A percentile compares a stretch with the other conserved stretches of the same genome.
Conservation (phyloP, 768 basidiomycete genomes). For the Amanita inopinata region DNA sequence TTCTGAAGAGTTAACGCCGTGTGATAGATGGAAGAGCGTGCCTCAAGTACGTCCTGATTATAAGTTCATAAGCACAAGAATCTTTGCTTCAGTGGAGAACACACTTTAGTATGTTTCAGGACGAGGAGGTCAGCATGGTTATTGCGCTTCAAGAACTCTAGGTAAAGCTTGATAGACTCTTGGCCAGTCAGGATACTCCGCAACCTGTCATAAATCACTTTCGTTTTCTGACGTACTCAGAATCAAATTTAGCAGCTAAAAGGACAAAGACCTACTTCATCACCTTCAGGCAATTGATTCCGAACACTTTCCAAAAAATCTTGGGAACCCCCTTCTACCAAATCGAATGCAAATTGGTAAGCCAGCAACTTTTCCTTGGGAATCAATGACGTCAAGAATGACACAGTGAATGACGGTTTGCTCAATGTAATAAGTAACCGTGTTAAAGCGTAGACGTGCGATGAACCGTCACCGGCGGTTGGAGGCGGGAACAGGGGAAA, state of each 20-base stretch:
- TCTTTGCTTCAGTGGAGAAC: not conserved
- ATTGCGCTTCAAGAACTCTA: slow-evolving; percentile 92
- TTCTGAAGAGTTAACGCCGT: slow-evolving; percentile 94
- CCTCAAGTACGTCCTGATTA: slow-evolving; percentile 78
- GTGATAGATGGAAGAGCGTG: slow-evolving; percentile 95
- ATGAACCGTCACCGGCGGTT: slow-evolving; percentile 59
- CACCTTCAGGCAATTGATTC: slow-evolving; percentile 56
- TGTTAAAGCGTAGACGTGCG: slow-evolving; percentile 72
- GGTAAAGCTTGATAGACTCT: slow-evolving; percentile 85
- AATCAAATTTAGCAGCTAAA: not conserved
- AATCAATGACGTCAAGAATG: slow-evolving; percentile 64
- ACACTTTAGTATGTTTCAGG: slow-evolving; percentile 85
- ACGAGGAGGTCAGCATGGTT: slow-evolving; percentile 90
- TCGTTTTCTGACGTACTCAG: slow-evolving; percentile 36
- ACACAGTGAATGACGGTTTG: slow-evolving; percentile 67
- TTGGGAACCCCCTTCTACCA: slow-evolving; percentile 89
- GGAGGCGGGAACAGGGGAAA: slow-evolving; percentile 82
- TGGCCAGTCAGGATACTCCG: slow-evolving; percentile 82
- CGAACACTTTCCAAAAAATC: slow-evolving; percentile 81
- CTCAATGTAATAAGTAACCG: slow-evolving; percentile 86
- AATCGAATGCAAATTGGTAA: slow-evolving; percentile 93
- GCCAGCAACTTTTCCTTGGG: slow-evolving; percentile 67
- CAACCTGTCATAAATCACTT: slow-evolving; percentile 61
- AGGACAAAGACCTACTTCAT: slow-evolving; percentile 35
- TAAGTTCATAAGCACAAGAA: slow-evolving; percentile 1